Evolutionary conservation across 1,139 yeast species (phyloP).

Genomic region (Sugiyamaella grinbergsii): DNA sequence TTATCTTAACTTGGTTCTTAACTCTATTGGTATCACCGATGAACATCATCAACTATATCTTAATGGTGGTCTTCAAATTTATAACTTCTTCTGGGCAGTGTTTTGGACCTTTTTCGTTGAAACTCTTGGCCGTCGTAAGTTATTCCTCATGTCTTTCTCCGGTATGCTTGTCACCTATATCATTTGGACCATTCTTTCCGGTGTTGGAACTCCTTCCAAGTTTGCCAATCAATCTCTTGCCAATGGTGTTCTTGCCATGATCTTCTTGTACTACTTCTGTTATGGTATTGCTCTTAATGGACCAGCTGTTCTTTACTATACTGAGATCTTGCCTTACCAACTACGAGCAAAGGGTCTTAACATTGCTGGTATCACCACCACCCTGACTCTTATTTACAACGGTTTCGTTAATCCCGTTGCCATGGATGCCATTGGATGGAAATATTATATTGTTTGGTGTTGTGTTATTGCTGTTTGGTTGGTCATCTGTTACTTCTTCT

Average conservation of each 20-base stretch:
- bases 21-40: constrained; percentile 30
- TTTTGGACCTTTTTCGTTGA: constrained; percentile 48
- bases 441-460: constrained; percentile 71
- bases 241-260: constrained; percentile 34
- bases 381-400: constrained; percentile 15
- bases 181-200: constrained; percentile 34
- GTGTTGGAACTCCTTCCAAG: constrained; percentile 18
- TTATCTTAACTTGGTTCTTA: constrained; percentile 28
- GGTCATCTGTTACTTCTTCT: constrained; percentile 72
- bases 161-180: constrained; percentile 31
- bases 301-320: constrained; percentile 42
- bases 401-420: constrained; percentile 62
- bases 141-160: constrained; percentile 49
- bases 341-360: constrained; percentile 44
- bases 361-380: constrained; percentile 30
- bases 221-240: constrained; percentile 30
- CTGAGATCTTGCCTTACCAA: constrained; percentile 48
- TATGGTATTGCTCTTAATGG: constrained; percentile 32
- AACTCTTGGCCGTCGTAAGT: constrained; percentile 44
- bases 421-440: constrained; percentile 60
- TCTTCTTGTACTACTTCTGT: constrained; percentile 31
- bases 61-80: constrained; percentile 47
- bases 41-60: constrained; percentile 27
- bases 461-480: constrained; percentile 71
- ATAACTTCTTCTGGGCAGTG: constrained; percentile 86